Evolutionary conservation across 805 yeast species (phyloP).

Genomic region (Candida tammaniensis): DNA sequence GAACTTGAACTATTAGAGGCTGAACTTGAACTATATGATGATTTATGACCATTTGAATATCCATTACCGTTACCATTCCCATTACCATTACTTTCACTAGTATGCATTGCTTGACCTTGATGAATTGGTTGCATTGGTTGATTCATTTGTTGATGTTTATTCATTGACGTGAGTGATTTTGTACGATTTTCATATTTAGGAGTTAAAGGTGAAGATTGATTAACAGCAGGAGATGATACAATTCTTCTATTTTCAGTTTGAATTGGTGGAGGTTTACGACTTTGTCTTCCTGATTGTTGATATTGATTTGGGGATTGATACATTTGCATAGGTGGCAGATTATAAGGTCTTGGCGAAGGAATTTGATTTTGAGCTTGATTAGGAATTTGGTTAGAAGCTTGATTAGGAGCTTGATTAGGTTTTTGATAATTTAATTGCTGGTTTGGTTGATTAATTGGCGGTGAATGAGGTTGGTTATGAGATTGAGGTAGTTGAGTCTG

Average conservation of each 20-base stretch:
- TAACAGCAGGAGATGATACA: constrained; percentile 27
- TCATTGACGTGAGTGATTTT: constrained; percentile 27
- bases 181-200: constrained; percentile 21
- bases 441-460: background rate
- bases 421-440: background rate
- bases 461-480: constrained; percentile 1
- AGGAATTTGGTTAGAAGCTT: constrained; percentile 1
- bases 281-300: constrained; percentile 5
- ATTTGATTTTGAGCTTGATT: background rate
- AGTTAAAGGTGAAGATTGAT: constrained; percentile 14
- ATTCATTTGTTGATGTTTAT: constrained; percentile 12
- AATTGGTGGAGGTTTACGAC: constrained; percentile 9
- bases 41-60: background rate
- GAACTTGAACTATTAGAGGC: constrained; percentile 9
- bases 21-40: constrained; percentile 4
- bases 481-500: background rate
- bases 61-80: background rate
- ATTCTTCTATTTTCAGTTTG: constrained; percentile 19
- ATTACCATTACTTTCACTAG: constrained; percentile 3
- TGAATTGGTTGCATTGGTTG: constrained; percentile 12
- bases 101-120: constrained; percentile 11
- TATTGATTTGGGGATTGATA: constrained; percentile 4
- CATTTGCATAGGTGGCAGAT: background rate
- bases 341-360: background rate
- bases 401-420: constrained; percentile 1